Evolutionary conservation across 2,329 filamentous ascomycete genomes (phyloP).

Genomic region (Claviceps fusiformis): DNA sequence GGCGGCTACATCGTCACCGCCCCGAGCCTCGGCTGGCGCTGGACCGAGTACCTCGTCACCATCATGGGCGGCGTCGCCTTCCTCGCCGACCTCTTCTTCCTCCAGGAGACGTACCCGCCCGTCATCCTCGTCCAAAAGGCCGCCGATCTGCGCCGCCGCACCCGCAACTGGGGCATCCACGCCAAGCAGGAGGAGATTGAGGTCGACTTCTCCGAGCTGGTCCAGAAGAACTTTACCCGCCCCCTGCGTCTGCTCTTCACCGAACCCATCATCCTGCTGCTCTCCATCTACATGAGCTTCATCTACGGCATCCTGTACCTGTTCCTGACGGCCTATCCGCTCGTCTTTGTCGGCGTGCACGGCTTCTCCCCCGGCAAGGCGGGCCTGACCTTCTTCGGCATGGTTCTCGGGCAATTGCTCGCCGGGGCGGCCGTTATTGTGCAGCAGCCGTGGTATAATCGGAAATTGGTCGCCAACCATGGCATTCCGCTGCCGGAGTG

Average conservation of each 20-base stretch:
- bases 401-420: constrained; percentile 60
- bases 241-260: constrained; percentile 51
- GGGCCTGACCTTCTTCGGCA: constrained; percentile 74
- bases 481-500: constrained; percentile 52
- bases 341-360: constrained; percentile 65
- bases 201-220: constrained; percentile 47
- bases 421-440: constrained; percentile 51
- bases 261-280: constrained; percentile 54
- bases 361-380: constrained; percentile 54
- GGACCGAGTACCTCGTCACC: constrained; percentile 52
- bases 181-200: constrained; percentile 61
- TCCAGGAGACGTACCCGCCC: constrained; percentile 58
- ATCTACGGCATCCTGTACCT: constrained; percentile 71
- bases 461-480: constrained; percentile 54
- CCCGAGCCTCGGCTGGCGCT: constrained; percentile 54
- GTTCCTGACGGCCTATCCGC: constrained; percentile 72
- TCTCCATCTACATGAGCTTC: constrained; percentile 62
- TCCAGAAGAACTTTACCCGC: constrained; percentile 54
- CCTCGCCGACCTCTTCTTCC: constrained; percentile 44
- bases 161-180: constrained; percentile 57
- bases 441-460: constrained; percentile 52
- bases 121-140: constrained; percentile 50
- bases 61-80: constrained; percentile 52
- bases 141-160: constrained; percentile 45
- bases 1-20: constrained; percentile 53